A percentile compares a stretch with the other conserved stretches of the same genome.
These are phyloP conservation scores for Fusarium sp. DNA, from an alignment of 2,329 filamentous ascomycete species.

Conservation along the genomic window DNA sequence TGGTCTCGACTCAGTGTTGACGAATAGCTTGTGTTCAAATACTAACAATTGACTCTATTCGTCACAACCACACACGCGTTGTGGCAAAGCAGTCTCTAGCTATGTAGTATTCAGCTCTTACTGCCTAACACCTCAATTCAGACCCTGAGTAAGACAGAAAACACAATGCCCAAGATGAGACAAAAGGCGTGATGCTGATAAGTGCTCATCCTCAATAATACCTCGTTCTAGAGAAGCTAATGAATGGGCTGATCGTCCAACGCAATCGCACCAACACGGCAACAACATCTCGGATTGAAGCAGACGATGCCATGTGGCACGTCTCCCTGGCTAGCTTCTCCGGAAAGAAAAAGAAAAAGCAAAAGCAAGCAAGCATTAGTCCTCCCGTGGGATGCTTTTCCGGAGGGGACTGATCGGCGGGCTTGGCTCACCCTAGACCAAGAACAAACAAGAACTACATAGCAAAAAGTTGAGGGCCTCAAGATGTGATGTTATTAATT, in stretches of 20 bases:
- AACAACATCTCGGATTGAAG: constrained; percentile 20
- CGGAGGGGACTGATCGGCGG: constrained; percentile 23
- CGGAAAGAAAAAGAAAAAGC: constrained; percentile 10
- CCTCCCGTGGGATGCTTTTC: constrained; percentile 20
- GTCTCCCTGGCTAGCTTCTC: constrained; percentile 16
- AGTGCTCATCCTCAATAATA: constrained; percentile 16
- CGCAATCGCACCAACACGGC: neutral
- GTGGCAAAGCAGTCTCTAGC: constrained; percentile 23
- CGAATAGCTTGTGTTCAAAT: constrained; percentile 11
- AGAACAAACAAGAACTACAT: constrained; percentile 2
- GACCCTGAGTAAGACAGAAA: neutral
- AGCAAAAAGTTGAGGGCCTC: constrained; percentile 20
- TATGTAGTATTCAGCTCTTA: neutral
- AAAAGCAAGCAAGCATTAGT: constrained; percentile 25
- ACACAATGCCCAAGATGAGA: constrained; percentile 1
- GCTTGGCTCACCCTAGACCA: constrained; percentile 35
- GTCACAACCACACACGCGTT: constrained; percentile 30
- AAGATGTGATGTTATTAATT: constrained; percentile 15
- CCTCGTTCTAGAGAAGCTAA: constrained; percentile 24
- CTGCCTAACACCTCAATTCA: neutral
- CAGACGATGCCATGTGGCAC: constrained; percentile 43
- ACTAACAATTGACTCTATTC: constrained; percentile 14
- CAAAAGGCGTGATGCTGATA: neutral
- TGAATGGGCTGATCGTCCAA: constrained; percentile 14
- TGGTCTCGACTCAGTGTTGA: constrained; percentile 17